These are phyloP conservation scores for Debaryomyces singareniensis DNA, from an alignment of 1,139 yeast species.

Conservation along the genomic window DNA sequence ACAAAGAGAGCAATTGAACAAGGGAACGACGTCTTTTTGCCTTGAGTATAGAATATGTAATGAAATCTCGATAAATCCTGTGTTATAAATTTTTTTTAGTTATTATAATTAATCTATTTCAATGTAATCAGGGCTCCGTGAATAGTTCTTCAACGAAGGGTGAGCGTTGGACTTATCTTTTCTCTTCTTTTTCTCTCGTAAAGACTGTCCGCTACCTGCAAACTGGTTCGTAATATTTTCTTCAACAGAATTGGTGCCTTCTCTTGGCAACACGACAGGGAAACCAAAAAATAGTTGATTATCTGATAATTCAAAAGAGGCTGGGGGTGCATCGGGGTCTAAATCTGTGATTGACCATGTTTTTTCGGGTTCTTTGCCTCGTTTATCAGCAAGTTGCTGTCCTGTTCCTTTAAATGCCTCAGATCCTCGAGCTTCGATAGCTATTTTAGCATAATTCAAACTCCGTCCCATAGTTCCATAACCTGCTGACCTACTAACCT, in stretches of 20 bases:
- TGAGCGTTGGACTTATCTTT: slow-evolving; percentile 46
- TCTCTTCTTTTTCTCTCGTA: slow-evolving; percentile 70
- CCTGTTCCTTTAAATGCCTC: slow-evolving; percentile 57
- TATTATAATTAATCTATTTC: slow-evolving; percentile 55
- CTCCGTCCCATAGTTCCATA: slow-evolving; percentile 77
- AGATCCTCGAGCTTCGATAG: slow-evolving; percentile 29
- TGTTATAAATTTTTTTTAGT: background rate
- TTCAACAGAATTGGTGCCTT: slow-evolving; percentile 27
- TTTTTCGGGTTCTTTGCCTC: slow-evolving; percentile 9
- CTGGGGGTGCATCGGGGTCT: slow-evolving; percentile 56
- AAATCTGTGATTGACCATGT: slow-evolving; percentile 28
- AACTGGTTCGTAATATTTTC: slow-evolving; percentile 28
- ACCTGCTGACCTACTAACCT: slow-evolving; percentile 38
- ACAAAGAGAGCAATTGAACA: slow-evolving; percentile 76
- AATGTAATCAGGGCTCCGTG: slow-evolving; percentile 68
- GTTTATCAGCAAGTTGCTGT: slow-evolving; percentile 60
- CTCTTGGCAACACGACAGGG: slow-evolving; percentile 71
- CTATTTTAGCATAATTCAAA: slow-evolving; percentile 60
- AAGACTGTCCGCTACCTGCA: slow-evolving; percentile 60
- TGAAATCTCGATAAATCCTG: slow-evolving; percentile 2
- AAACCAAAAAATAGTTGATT: slow-evolving; percentile 93
- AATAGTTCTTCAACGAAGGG: slow-evolving; percentile 42
- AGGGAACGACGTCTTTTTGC: slow-evolving; percentile 47
- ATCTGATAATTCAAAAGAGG: slow-evolving; percentile 66
- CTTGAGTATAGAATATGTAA: slow-evolving; percentile 11